Evolutionary conservation across 2,329 filamentous ascomycete genomes (phyloP).

Genomic region (Fusarium veterinarium): DNA sequence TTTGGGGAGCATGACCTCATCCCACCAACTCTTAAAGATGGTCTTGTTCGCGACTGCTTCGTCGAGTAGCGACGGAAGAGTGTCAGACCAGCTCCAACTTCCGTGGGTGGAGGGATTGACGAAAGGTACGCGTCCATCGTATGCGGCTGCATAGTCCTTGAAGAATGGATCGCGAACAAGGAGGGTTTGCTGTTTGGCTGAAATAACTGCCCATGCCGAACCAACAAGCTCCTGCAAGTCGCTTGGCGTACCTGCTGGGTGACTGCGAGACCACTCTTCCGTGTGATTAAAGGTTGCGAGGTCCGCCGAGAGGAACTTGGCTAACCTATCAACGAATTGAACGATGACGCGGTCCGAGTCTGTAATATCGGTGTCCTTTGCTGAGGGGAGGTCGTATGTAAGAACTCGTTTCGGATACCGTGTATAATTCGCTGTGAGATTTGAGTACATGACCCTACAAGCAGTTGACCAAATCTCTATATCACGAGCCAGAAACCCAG

Average conservation of each 20-base stretch:
- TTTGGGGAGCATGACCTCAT: neutral
- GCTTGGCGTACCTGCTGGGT: neutral
- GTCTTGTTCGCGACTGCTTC: neutral
- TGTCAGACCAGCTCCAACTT: neutral
- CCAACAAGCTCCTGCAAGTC: neutral
- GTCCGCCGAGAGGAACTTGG: neutral
- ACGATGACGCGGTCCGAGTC: neutral
- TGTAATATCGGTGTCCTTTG: fast-evolving
- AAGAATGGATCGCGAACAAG: neutral
- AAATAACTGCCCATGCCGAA: neutral
- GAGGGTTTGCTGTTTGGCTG: neutral
- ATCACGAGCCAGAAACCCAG: neutral
- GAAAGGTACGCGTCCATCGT: neutral
- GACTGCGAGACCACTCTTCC: neutral
- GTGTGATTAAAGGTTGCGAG: neutral
- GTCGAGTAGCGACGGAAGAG: fast-evolving
- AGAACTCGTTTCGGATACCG: neutral
- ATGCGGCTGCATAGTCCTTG: neutral
- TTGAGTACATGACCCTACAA: neutral
- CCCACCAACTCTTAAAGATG: neutral
- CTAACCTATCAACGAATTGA: neutral
- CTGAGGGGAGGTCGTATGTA: neutral
- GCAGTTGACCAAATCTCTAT: neutral
- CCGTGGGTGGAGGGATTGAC: neutral
- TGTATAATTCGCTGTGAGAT: fast-evolving